These are phyloP conservation scores for Metschnikowia arizonensis DNA, from an alignment of 805 yeast species.

Conservation along the genomic window DNA sequence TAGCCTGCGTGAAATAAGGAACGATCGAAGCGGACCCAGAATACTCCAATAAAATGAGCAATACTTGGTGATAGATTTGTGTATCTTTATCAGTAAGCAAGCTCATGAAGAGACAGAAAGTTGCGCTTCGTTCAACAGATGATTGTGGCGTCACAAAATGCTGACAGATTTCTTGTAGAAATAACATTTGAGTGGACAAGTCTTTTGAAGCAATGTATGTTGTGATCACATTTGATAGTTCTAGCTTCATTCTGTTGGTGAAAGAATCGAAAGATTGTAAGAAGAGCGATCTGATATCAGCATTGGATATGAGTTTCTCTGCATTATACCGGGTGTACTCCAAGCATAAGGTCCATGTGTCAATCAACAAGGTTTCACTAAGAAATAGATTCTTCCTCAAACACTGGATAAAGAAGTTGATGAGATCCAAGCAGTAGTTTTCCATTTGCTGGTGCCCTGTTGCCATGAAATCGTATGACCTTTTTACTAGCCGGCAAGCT, in stretches of 20 bases:
- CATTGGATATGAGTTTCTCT: conserved; percentile 23
- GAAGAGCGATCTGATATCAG: conserved; percentile 16
- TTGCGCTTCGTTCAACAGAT: conserved; percentile 35
- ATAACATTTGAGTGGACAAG: conserved; percentile 17
- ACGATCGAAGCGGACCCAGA: conserved; percentile 28
- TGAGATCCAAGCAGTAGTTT: conserved; percentile 47
- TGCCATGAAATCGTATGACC: conserved; percentile 3
- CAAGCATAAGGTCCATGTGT: conserved; percentile 32
- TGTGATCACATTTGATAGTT: conserved; percentile 17
- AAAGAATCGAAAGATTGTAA: conserved; percentile 16
- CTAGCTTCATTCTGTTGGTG: conserved; percentile 20
- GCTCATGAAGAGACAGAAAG: conserved; percentile 36
- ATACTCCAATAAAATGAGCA: conserved; percentile 42
- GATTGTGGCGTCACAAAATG: conserved; percentile 34
- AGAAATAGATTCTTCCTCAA: conserved; percentile 38
- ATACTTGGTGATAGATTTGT: conserved; percentile 28
- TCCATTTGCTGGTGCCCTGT: conserved; percentile 7
- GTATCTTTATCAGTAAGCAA: conserved; percentile 28
- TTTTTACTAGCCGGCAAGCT: conserved; percentile 20
- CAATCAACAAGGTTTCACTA: conserved; percentile 31
- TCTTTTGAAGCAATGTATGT: conserved; percentile 8
- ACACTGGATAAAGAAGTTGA: conserved; percentile 41
- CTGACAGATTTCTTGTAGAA: conserved; percentile 28
- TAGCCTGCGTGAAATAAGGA: conserved; percentile 27
- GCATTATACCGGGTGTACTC: conserved; percentile 21